Conservation (phyloP, 2,329 filamentous ascomycete species). For the Emmonsiellopsis sp. region DNA sequence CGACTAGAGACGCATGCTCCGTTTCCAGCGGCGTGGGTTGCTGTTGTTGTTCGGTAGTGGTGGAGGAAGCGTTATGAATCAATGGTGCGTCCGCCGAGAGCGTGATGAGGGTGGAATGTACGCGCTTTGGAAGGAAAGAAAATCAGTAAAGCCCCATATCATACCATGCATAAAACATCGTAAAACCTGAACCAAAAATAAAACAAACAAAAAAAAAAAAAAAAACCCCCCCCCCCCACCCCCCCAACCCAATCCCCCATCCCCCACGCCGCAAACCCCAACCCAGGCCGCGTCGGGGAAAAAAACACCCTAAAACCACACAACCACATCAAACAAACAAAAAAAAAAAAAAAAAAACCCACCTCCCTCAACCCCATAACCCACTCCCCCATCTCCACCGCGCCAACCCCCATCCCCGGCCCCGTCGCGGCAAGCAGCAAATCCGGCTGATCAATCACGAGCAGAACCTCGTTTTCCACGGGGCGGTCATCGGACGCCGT, state of each 20-base stretch:
- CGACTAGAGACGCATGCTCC: constrained; percentile 60
- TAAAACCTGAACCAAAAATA: not conserved
- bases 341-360: constrained; percentile 21
- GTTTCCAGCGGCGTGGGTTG: constrained; percentile 58
- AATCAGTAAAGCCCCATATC: not conserved
- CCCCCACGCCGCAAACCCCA: constrained; percentile 32
- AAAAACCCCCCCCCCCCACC: constrained; percentile 52
- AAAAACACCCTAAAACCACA: too few species aligned
- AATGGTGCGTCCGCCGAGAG: constrained; percentile 67
- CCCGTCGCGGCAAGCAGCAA: constrained; percentile 53
- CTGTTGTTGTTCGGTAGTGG: constrained; percentile 17
- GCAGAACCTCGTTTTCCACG: constrained; percentile 34
- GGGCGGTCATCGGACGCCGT: constrained; percentile 11
- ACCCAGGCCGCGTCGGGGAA: constrained; percentile 42
- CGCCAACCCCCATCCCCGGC: constrained; percentile 34
- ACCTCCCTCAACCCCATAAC: constrained; percentile 57
- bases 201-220: not conserved
- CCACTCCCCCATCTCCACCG: constrained; percentile 44
- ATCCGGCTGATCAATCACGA: constrained; percentile 60
- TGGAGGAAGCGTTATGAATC: constrained; percentile 39
- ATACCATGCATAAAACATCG: not conserved
- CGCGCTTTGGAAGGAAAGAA: constrained; percentile 36
- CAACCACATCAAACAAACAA: too few species aligned
- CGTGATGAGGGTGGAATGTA: constrained; percentile 58
- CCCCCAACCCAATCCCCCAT: constrained; percentile 50